These are phyloP conservation scores for Eucalyptus sp. DNA, from an alignment of 345 rosid species.

Conservation along the genomic window DNA sequence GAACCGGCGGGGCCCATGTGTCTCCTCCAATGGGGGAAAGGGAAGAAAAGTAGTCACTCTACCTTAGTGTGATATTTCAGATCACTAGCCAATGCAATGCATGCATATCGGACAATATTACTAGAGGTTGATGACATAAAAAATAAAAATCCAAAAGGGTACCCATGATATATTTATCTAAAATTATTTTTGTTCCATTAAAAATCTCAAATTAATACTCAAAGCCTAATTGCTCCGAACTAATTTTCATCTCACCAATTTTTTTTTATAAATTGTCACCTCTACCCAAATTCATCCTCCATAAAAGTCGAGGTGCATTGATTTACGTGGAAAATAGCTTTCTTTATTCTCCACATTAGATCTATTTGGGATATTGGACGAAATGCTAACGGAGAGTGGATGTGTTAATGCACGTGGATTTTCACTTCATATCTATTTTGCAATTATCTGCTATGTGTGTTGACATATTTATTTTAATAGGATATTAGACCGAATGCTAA, in stretches of 20 bases:
- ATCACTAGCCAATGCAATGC: neutral
- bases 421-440: neutral
- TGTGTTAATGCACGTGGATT: neutral
- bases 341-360: neutral
- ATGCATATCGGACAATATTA: neutral
- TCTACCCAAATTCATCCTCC: neutral
- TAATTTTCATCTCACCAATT: neutral
- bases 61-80: neutral
- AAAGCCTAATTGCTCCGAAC: rapidly evolving
- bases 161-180: rapidly evolving
- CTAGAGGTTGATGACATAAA: too few relatives aligned
- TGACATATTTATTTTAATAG: neutral
- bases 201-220: neutral
- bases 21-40: neutral
- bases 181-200: neutral
- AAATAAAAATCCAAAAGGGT: neutral
- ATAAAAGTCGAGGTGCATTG: neutral
- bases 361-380: neutral
- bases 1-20: neutral
- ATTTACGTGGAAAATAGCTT: neutral
- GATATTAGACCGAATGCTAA: neutral
- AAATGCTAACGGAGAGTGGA: rapidly evolving
- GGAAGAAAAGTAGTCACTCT: neutral
- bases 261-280: neutral
- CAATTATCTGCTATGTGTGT: neutral